These are phyloP conservation scores for Aureoboletus auriporus DNA, from an alignment of 768 basidiomycete species.

Conservation along the genomic window DNA sequence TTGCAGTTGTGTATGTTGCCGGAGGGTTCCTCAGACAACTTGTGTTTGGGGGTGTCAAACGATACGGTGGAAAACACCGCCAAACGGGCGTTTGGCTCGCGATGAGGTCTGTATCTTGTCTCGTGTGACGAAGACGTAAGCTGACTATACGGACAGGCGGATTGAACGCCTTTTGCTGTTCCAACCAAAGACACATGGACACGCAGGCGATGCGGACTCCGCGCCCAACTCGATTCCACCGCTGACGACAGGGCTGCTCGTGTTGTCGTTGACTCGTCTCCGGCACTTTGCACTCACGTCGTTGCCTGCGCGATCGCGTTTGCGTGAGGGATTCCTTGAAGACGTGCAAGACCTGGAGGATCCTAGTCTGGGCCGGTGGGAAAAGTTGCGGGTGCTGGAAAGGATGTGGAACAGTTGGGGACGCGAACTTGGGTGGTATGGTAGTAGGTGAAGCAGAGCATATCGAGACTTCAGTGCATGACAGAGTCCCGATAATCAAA, in stretches of 20 bases:
- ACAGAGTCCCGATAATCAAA: too few relatives aligned
- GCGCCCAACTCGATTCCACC: slow-evolving; percentile 33
- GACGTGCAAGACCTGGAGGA: slow-evolving; percentile 84
- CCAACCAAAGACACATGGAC: slow-evolving; percentile 33
- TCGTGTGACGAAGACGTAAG: not conserved
- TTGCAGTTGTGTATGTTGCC: slow-evolving; percentile 72
- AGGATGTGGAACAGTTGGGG: slow-evolving; percentile 92
- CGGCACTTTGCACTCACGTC: slow-evolving; percentile 57
- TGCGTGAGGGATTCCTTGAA: slow-evolving; percentile 78
- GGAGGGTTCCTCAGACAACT: slow-evolving; percentile 50
- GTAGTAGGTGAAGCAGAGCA: too few relatives aligned
- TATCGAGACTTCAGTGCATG: slow-evolving; percentile 11
- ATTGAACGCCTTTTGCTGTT: slow-evolving; percentile 66
- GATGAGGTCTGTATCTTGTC: slow-evolving; percentile 49
- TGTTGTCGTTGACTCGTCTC: slow-evolving; percentile 66
- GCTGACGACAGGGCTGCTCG: slow-evolving; percentile 67
- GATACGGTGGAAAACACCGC: slow-evolving; percentile 54
- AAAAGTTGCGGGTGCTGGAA: slow-evolving; percentile 75
- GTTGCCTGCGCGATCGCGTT: slow-evolving; percentile 54
- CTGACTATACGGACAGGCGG: slow-evolving; percentile 37
- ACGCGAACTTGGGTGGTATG: slow-evolving; percentile 55
- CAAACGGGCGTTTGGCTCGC: slow-evolving; percentile 63
- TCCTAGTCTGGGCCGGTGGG: slow-evolving; percentile 57
- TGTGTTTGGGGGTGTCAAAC: slow-evolving; percentile 47
- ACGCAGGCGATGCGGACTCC: slow-evolving; percentile 5